Evolutionary conservation across 2,329 filamentous ascomycete species (phyloP).

Genomic region (Fusarium dlaminii): DNA sequence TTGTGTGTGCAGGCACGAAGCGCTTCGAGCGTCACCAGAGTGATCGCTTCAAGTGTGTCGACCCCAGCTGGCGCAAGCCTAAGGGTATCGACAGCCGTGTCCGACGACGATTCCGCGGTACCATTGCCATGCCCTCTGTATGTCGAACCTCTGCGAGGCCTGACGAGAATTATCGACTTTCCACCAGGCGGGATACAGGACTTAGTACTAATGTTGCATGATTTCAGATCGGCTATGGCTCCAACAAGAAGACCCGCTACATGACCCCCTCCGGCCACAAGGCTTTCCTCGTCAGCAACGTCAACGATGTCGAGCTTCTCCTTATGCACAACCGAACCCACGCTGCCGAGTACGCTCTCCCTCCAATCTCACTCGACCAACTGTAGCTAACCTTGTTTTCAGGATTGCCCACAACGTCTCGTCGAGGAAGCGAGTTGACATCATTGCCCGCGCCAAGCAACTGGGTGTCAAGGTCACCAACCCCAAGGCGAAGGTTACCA

Average conservation of each 20-base stretch:
- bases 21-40: constrained; percentile 97
- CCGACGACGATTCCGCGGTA: constrained; percentile 95
- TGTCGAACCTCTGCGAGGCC: constrained; percentile 52
- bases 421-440: constrained; percentile 98
- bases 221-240: constrained; percentile 92
- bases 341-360: constrained; percentile 88
- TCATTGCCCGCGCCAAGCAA: constrained; percentile 96
- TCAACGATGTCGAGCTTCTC: constrained; percentile 93
- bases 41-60: constrained; percentile 95
- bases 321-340: constrained; percentile 99
- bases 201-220: constrained; percentile 28
- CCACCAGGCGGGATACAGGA: not conserved
- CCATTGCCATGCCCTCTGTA: constrained; percentile 98
- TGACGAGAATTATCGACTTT: constrained; percentile 1
- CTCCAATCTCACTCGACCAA: not conserved
- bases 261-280: constrained; percentile 99
- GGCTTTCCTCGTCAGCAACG: constrained; percentile 99
- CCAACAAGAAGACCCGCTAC: constrained; percentile 99
- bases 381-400: constrained; percentile 35
- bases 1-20: constrained; percentile 75
- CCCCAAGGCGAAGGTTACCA: constrained; percentile 98
- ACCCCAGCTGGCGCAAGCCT: constrained; percentile 95
- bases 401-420: constrained; percentile 99
- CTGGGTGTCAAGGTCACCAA: constrained; percentile 99
- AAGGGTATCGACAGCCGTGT: constrained; percentile 99